phyloP scores from a whole-genome alignment of 2,329 filamentous ascomycete genomes.

The Calonectria pseudoreteaudii region DNA sequence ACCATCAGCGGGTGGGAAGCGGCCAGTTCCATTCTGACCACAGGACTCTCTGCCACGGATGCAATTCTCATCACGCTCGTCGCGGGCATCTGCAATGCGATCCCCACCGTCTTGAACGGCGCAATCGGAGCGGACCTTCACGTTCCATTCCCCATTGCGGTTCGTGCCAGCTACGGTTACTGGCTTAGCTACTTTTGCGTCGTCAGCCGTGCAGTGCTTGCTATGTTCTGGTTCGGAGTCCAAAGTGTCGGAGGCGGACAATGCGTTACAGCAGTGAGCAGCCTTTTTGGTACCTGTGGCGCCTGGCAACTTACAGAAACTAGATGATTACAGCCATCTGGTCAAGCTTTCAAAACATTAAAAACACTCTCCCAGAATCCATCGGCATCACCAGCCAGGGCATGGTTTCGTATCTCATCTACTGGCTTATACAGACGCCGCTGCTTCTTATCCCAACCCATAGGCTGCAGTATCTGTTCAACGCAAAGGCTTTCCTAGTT shows the following conservation, averaged over 20 bases:
- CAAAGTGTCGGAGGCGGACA: constrained; percentile 47
- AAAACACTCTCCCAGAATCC: constrained; percentile 51
- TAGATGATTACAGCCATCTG: constrained; percentile 53
- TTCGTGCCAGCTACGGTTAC: constrained; percentile 44
- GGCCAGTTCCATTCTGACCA: constrained; percentile 45
- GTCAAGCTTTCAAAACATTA: constrained; percentile 51
- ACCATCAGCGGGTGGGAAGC: constrained; percentile 46
- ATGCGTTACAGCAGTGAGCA: constrained; percentile 2
- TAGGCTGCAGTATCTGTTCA: constrained; percentile 50
- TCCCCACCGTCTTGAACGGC: constrained; percentile 59
- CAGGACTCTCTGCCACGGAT: constrained; percentile 56
- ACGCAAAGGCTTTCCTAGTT: constrained; percentile 45
- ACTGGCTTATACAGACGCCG: constrained; percentile 59
- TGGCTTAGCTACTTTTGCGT: constrained; percentile 47
- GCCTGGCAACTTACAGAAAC: background rate
- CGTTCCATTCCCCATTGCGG: constrained; percentile 48
- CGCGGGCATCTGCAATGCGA: constrained; percentile 58
- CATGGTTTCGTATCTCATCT: constrained; percentile 58
- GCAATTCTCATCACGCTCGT: constrained; percentile 61
- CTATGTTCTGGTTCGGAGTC: constrained; percentile 48
- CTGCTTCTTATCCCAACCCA: constrained; percentile 54
- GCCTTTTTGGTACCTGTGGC: too few relatives aligned
- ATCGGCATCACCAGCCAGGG: constrained; percentile 50
- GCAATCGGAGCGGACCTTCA: constrained; percentile 48
- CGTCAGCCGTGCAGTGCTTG: constrained; percentile 45